Evolutionary conservation across 2,329 filamentous ascomycete genomes (phyloP).

Genomic region (Penicillium sp.): DNA sequence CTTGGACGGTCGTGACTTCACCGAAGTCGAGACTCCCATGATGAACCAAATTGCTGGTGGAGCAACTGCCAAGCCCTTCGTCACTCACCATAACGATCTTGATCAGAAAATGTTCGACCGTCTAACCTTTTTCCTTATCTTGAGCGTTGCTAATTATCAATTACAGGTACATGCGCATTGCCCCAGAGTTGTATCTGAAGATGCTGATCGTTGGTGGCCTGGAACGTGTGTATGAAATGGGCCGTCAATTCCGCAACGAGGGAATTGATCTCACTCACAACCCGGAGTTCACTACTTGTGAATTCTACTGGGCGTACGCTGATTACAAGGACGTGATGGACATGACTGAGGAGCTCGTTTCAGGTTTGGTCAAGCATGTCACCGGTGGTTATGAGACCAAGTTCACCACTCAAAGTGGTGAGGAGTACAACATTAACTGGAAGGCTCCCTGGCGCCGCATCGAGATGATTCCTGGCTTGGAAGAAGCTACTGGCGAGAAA

Average conservation of each 20-base stretch:
- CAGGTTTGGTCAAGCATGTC: slow-evolving; percentile 82
- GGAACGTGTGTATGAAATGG: slow-evolving; percentile 93
- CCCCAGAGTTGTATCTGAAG: slow-evolving; percentile 96
- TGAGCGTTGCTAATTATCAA: background rate
- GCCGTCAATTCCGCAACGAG: slow-evolving; percentile 94
- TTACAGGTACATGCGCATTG: slow-evolving; percentile 90
- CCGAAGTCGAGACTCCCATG: slow-evolving; percentile 96
- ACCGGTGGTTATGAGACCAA: slow-evolving; percentile 83
- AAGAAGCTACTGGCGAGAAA: slow-evolving; percentile 86
- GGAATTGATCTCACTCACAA: slow-evolving; percentile 93
- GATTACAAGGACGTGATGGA: slow-evolving; percentile 91
- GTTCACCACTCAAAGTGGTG: slow-evolving; percentile 83
- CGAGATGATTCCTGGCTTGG: slow-evolving; percentile 93
- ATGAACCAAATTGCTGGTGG: slow-evolving; percentile 95
- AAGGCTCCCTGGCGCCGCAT: slow-evolving; percentile 88
- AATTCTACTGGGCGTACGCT: slow-evolving; percentile 95
- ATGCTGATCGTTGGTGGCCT: slow-evolving; percentile 92
- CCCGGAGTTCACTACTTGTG: slow-evolving; percentile 95
- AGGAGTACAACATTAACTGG: slow-evolving; percentile 93
- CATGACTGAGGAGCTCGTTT: slow-evolving; percentile 90
- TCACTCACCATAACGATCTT: slow-evolving; percentile 94
- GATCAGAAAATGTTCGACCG: slow-evolving; percentile 59
- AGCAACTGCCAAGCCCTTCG: slow-evolving; percentile 91
- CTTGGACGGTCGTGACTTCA: slow-evolving; percentile 84
- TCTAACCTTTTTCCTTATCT: too few relatives aligned